Base-by-base conservation (phyloP, 2,329 filamentous ascomycete species). In the Acephala macrosclerotiorum region DNA sequence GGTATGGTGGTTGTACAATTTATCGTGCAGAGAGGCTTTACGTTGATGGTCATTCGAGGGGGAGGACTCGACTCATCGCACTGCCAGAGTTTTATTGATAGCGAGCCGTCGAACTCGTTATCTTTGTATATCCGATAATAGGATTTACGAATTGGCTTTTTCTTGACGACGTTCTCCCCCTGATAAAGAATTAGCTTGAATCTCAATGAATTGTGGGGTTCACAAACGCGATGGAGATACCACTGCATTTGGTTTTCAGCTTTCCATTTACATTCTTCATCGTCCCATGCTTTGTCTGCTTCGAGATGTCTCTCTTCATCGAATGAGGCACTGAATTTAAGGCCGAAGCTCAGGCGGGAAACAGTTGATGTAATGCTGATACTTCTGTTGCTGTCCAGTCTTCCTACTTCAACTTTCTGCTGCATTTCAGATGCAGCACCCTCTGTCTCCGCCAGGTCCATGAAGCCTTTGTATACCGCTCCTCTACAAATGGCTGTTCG, bases 401-500 rank as follows among this genome's bases (percentile, higher is more conserved):
- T n/a, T n/a, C n/a, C n/a, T n/a, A n/a, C n/a, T n/a, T n/a, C n/a
- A n/a, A 49, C 25, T 6, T 22, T 22, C n/a, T 14, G 45, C 45
- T 49, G 45, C 4, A 25, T 8, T 5, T 45, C 40, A 18, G 18
- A 45, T n/a, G 9, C n/a, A 11, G 9, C 40, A 9, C 40, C 40
- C 9, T n/a, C n/a, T n/a, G n/a, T n/a, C n/a, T n/a, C n/a, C n/a
- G 40, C 40, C 7, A 11, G 20, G 14, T 29, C 47, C 47, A 51
- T 51, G 25, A 51, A 51, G 20, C 47, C 60, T 36, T 63, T 63
- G 36, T 29, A 36, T 3, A 58, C 60, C 1, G 60, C 60, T 29
- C 33, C 60, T 55, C 47, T 36, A 35, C 60, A 62, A 11, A 62
- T 45, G 36, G 60, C 60, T 5, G 60, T 51, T 45, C 49, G 16